A percentile compares a stretch with the other conserved stretches of the same genome.
Conservation (phyloP, 2,329 filamentous ascomycete species). For the Pseudogymnoascus sp. region DNA sequence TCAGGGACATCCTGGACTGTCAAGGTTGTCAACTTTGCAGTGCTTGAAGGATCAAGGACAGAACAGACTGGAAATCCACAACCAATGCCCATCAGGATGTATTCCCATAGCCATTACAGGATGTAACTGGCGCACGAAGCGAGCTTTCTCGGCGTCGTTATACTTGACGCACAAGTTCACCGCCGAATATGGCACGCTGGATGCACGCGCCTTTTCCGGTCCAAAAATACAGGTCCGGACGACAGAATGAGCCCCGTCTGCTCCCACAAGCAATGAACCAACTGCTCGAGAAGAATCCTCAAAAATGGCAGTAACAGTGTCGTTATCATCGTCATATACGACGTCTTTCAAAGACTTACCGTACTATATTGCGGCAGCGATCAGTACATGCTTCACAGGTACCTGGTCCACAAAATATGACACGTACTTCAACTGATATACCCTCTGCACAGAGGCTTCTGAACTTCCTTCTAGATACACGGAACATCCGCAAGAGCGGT, state of each 20-base stretch:
- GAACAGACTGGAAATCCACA: constrained; percentile 6
- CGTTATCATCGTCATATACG: constrained; percentile 21
- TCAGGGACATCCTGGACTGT: constrained; percentile 13
- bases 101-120: neutral
- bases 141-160: neutral
- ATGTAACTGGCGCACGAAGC: neutral
- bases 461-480: constrained; percentile 13
- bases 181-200: neutral
- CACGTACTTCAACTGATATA: neutral
- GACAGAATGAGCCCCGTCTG: constrained; percentile 27
- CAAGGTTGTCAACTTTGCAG: constrained; percentile 4
- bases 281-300: constrained; percentile 24
- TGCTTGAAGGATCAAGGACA: neutral
- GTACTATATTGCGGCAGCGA: neutral
- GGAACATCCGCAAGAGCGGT: constrained; percentile 9
- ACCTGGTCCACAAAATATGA: neutral
- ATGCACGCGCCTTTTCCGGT: neutral
- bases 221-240: constrained; percentile 18
- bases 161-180: constrained; percentile 1
- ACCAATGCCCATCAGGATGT: neutral
- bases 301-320: constrained; percentile 25
- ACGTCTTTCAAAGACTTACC: constrained; percentile 31
- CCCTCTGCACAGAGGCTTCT: constrained; percentile 15
- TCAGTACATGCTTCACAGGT: neutral
- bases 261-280: constrained; percentile 27